phyloP scores from a whole-genome alignment of 305 asterid species.

The Plantago coronopus region DNA sequence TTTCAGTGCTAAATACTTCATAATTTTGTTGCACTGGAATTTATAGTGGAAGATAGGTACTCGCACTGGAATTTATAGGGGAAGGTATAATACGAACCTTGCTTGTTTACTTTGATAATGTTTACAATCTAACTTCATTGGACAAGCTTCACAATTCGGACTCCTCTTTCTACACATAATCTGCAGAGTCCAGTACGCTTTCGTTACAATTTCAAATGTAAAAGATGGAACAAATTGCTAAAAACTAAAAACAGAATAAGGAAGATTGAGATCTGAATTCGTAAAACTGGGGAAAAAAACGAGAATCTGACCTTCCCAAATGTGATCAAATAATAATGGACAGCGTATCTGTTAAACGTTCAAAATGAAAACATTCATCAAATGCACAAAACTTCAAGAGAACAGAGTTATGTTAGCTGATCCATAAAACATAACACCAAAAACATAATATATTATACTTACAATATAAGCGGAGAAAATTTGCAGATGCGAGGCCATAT shows the following conservation, averaged over 20 bases:
- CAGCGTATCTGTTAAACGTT: conserved; percentile 44
- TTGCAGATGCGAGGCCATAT: conserved; percentile 53
- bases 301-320: conserved; percentile 52
- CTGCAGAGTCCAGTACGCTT: conserved; percentile 26
- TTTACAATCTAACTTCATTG: conserved; percentile 48
- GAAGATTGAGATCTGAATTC: too few relatives aligned
- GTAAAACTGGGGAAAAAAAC: neutral
- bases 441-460: conserved; percentile 19
- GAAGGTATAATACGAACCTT: conserved; percentile 39
- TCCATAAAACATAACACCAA: neutral
- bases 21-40: neutral
- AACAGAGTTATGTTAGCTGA: neutral
- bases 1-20: neutral
- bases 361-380: conserved; percentile 15
- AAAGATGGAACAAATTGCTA: neutral
- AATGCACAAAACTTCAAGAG: neutral
- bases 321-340: conserved; percentile 59
- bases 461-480: conserved; percentile 32
- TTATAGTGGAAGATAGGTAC: neutral
- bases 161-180: conserved; percentile 49
- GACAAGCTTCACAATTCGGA: conserved; percentile 68
- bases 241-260: neutral
- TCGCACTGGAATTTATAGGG: neutral
- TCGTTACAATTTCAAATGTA: conserved; percentile 1
- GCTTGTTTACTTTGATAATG: conserved; percentile 56